Evolutionary conservation across 768 basidiomycete species (phyloP).

Genomic region (Xerocomus brunneocitrinus): DNA sequence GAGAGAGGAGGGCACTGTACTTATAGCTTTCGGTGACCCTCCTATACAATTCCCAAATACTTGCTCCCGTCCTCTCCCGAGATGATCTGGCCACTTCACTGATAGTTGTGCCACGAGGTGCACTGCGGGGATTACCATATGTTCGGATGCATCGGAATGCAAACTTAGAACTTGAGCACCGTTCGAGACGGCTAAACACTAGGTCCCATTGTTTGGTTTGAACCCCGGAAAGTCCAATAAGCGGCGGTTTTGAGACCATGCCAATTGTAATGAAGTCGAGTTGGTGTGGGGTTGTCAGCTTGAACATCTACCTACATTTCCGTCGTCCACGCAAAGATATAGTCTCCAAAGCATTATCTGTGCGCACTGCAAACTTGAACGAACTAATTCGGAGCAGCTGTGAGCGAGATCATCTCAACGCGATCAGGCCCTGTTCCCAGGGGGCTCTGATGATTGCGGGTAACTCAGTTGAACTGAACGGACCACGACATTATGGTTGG

Average conservation of each 20-base stretch:
- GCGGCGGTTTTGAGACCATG: background rate
- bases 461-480: background rate
- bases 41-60: background rate
- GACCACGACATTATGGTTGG: background rate
- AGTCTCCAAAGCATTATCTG: background rate
- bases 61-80: background rate
- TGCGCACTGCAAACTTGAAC: background rate
- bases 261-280: background rate
- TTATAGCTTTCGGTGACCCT: background rate
- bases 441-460: background rate
- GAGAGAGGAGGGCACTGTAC: background rate
- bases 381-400: background rate
- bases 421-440: background rate
- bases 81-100: background rate
- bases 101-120: background rate
- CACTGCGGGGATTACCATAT: background rate
- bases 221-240: background rate
- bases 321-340: background rate
- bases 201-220: background rate
- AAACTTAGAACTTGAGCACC: background rate
- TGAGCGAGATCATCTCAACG: background rate
- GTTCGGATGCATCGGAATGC: background rate
- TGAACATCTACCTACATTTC: no score
- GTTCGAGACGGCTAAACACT: background rate
- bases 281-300: background rate